Evolutionary conservation across 2,329 filamentous ascomycete species (phyloP).

Genomic region (Xylaria sp.): DNA sequence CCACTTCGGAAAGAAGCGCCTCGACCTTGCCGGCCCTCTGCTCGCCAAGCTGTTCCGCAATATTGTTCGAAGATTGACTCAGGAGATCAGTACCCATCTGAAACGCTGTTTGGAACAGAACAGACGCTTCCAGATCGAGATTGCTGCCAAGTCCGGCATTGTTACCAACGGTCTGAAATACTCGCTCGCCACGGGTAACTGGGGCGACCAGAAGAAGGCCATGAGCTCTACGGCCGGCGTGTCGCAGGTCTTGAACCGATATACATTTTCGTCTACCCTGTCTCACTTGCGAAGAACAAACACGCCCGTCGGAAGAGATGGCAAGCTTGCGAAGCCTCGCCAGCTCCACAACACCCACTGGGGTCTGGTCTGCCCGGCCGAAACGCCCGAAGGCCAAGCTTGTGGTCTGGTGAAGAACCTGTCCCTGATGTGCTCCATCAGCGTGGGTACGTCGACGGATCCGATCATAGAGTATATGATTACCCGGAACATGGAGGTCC

Average conservation of each 20-base stretch:
- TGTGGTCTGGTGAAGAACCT: constrained; percentile 98
- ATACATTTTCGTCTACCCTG: constrained; percentile 93
- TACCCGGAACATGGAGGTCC: constrained; percentile 89
- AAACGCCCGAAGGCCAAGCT: constrained; percentile 97
- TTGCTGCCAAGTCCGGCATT: constrained; percentile 89
- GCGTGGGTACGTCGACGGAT: constrained; percentile 87
- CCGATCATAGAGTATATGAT: constrained; percentile 96
- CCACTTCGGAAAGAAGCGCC: constrained; percentile 97
- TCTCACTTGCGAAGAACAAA: constrained; percentile 98
- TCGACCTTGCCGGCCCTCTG: constrained; percentile 91
- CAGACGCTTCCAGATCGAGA: constrained; percentile 84
- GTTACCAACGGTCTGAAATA: constrained; percentile 95
- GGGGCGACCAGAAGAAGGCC: constrained; percentile 99
- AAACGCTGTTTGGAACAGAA: constrained; percentile 89
- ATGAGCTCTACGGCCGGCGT: constrained; percentile 94
- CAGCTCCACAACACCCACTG: constrained; percentile 99
- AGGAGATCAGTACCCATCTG: constrained; percentile 88
- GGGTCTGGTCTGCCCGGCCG: constrained; percentile 95
- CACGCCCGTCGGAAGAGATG: constrained; percentile 95
- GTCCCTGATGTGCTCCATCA: constrained; percentile 97
- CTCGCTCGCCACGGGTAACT: constrained; percentile 95
- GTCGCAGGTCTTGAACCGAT: constrained; percentile 95
- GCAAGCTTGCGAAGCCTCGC: constrained; percentile 95
- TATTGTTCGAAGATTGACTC: constrained; percentile 87
- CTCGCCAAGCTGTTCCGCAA: constrained; percentile 95